A percentile compares a stretch with the other conserved stretches of the same genome.
These are phyloP conservation scores for Taphrina deformans DNA, from an alignment of 1,139 yeast genomes.

Conservation along the genomic window DNA sequence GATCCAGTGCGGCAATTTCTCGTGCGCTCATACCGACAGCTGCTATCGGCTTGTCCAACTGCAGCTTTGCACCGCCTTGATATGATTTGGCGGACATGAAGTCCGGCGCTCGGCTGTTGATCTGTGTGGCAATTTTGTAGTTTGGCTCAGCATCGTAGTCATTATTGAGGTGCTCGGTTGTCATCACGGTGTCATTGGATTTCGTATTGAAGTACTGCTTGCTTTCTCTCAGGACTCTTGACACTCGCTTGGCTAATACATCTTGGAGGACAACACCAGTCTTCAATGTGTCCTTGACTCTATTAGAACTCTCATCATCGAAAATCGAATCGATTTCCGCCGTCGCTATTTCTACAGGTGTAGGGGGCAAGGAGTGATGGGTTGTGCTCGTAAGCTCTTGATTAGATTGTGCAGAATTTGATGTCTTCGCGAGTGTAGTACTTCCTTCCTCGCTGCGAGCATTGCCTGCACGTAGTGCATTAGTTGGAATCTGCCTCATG, in stretches of 20 bases:
- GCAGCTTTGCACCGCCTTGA: conserved; percentile 14
- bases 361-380: not conserved
- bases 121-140: conserved; percentile 19
- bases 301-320: not conserved
- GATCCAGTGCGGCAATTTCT: conserved; percentile 8
- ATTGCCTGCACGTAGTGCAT: too few species aligned
- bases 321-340: not conserved
- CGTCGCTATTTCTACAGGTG: conserved; percentile 2
- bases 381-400: not conserved
- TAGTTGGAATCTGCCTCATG: not conserved
- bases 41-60: conserved; percentile 21
- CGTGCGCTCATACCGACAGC: conserved; percentile 25
- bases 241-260: too few species aligned
- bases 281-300: too few species aligned
- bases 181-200: not conserved
- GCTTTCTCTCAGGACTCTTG: not conserved
- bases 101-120: conserved; percentile 24
- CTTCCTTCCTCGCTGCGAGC: not conserved
- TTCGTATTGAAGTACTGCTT: not conserved
- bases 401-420: not conserved
- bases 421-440: not conserved
- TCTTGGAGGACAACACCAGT: not conserved
- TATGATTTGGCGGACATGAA: conserved; percentile 32
- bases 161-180: too few species aligned
- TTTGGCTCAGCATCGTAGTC: not conserved